Evolutionary conservation across 192 early-diverging fungal genomes (phyloP).

Genomic region (Coemansia sp.): DNA sequence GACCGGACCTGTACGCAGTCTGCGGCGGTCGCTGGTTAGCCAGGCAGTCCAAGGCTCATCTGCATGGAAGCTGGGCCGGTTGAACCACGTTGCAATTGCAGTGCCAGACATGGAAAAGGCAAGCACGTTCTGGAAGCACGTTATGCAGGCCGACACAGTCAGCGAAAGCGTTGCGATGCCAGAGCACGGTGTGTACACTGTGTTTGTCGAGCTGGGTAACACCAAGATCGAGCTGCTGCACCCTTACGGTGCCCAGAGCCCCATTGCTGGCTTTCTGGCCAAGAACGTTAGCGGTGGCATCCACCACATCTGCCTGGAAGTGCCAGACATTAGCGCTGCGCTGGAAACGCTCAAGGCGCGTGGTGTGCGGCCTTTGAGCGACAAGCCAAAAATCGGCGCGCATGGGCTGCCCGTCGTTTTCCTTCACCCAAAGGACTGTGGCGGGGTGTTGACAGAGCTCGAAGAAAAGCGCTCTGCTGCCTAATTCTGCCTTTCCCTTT

Average conservation of each 20-base stretch:
- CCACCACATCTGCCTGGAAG: slow-evolving; percentile 82
- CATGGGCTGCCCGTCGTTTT: slow-evolving; percentile 79
- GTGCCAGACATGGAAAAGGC: slow-evolving; percentile 73
- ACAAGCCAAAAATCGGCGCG: slow-evolving; percentile 79
- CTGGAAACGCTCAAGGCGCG: slow-evolving; percentile 64
- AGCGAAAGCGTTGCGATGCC: slow-evolving; percentile 69
- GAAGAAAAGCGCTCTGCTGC: slow-evolving; percentile 44
- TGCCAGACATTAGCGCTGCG: slow-evolving; percentile 67
- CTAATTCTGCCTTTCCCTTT: slow-evolving; percentile 5
- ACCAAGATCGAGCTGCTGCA: slow-evolving; percentile 84
- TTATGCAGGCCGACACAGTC: slow-evolving; percentile 66
- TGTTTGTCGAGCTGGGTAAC: slow-evolving; percentile 82
- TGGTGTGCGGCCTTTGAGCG: slow-evolving; percentile 64
- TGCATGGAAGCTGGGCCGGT: slow-evolving; percentile 68
- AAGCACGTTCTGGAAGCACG: slow-evolving; percentile 65
- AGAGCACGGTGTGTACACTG: slow-evolving; percentile 83
- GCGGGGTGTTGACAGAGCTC: slow-evolving; percentile 76
- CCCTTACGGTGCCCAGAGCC: slow-evolving; percentile 71
- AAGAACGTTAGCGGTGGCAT: slow-evolving; percentile 81
- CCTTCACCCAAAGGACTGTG: slow-evolving; percentile 80
- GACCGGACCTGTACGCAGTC: neutral
- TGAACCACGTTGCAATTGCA: slow-evolving; percentile 85
- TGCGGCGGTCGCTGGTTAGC: slow-evolving; percentile 18
- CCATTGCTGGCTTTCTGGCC: slow-evolving; percentile 74
- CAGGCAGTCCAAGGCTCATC: slow-evolving; percentile 23